Evolutionary conservation across 345 rosid genomes (phyloP).

Genomic region (Arabis alpina): DNA sequence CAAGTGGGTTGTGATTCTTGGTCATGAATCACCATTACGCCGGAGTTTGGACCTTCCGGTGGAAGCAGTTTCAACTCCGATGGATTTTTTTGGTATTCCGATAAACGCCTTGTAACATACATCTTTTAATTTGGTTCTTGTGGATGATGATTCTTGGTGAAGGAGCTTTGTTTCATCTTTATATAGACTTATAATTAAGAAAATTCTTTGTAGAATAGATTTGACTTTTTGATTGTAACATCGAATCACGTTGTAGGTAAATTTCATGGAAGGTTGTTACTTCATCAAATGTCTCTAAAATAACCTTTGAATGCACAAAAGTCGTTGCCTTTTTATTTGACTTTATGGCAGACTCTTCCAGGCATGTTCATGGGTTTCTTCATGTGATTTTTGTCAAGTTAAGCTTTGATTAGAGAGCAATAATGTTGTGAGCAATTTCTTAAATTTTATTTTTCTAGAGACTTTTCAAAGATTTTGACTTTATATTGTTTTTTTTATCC

Average conservation of each 20-base stretch:
- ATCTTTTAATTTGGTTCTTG: conserved; percentile 32
- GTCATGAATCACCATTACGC: conserved; percentile 60
- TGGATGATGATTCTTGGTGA: neutral
- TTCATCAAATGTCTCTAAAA: conserved; percentile 1
- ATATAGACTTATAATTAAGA: conserved; percentile 3
- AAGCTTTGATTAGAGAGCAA: too few species aligned
- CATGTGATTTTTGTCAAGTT: too few species aligned
- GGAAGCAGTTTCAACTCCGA: conserved; percentile 45
- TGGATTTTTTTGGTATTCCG: conserved; percentile 51
- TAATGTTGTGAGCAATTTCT: too few species aligned
- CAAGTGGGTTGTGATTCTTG: conserved; percentile 57
- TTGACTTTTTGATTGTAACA: neutral
- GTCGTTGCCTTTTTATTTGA: conserved; percentile 5
- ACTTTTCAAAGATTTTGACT: too few species aligned
- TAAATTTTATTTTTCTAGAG: too few species aligned
- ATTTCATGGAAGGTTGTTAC: conserved; percentile 8
- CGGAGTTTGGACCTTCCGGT: conserved; percentile 64
- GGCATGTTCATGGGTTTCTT: too few species aligned
- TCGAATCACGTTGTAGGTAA: conserved; percentile 1
- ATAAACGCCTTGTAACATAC: conserved; percentile 49
- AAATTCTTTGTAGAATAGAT: neutral
- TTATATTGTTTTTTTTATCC: too few species aligned
- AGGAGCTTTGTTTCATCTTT: neutral
- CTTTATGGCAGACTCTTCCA: neutral
- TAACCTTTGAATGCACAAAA: neutral